phyloP scores from a whole-genome alignment of 2,329 filamentous ascomycete genomes.

The Cordyceps javanica region DNA sequence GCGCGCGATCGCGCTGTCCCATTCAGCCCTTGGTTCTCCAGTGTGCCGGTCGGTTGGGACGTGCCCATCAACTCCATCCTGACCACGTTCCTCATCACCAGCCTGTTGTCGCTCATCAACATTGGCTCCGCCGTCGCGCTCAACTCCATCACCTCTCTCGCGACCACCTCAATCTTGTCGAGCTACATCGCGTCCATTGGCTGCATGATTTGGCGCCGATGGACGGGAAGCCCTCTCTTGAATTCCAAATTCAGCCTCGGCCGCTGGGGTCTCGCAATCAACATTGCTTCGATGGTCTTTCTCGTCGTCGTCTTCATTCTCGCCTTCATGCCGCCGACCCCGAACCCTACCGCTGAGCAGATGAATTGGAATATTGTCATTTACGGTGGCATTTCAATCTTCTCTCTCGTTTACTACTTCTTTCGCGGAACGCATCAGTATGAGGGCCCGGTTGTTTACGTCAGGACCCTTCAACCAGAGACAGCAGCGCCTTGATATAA shows the following conservation, averaged over 20 bases:
- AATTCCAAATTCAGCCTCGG: conserved; percentile 30
- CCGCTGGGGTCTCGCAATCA: conserved; percentile 33
- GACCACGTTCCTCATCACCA: conserved; percentile 36
- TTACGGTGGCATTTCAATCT: conserved; percentile 31
- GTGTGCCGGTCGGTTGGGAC: conserved; percentile 16
- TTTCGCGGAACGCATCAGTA: conserved; percentile 19
- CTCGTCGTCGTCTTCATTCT: conserved; percentile 41
- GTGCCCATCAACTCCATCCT: conserved; percentile 13
- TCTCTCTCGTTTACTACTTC: conserved; percentile 34
- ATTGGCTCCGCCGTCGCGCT: conserved; percentile 46
- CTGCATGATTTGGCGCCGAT: conserved; percentile 38
- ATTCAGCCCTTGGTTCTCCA: conserved; percentile 12
- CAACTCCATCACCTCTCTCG: conserved; percentile 47
- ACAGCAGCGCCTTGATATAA: background rate
- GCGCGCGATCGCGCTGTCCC: conserved; percentile 28
- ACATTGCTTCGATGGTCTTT: conserved; percentile 37
- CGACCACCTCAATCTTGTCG: conserved; percentile 42
- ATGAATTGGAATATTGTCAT: conserved; percentile 49
- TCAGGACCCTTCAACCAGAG: conserved; percentile 6
- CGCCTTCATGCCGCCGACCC: conserved; percentile 38
- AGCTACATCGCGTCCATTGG: conserved; percentile 44
- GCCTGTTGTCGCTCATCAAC: conserved; percentile 42
- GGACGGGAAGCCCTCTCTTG: conserved; percentile 21
- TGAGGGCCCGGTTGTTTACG: conserved; percentile 14
- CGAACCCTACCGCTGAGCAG: conserved; percentile 28